Evolutionary conservation across 2,329 filamentous ascomycete species (phyloP), one percentile per base, ranked within the genome.

Genomic region (Leptoxyphium fumago): DNA sequence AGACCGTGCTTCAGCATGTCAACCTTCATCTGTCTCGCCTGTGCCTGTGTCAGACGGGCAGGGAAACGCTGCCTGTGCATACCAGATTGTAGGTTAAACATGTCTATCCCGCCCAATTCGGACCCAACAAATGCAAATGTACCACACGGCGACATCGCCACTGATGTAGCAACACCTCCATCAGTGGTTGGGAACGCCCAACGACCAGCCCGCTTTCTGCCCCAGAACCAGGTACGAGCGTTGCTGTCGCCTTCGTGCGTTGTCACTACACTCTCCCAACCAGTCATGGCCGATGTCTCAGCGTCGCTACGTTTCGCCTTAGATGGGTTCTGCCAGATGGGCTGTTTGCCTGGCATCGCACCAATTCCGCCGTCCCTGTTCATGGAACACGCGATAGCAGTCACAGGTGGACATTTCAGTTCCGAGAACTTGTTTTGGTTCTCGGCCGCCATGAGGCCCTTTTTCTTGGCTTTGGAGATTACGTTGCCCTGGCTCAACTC

Each of bases 191-290:
- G 79, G 53, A 98, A 85, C 0, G 84, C 82, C 91, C 91, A 98
- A 50, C 91, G 75, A 10, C 91, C 91, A 41, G 91, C 88, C 55
- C 82, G 80, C 64, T 93, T 95, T 45, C 86, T 80, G 5, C 89
- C 91, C 88, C 91, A 96, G 65, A 95, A 95, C 91, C 91, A 98
- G 1, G 91, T 96, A 43, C 91, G 78, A 14, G 87, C 91, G 58
- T 77, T 84, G 39, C 79, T 74, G 57, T 96, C 89, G 42, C 82
- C 78, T 56, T 81, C 81, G 60, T 98, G 93, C 9, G 87, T 89
- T 3, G 91, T 98, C 2, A 98, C 77, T 6, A 98, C 80, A 58
- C 89, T 95, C 63, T 98, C 93, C 91, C 91, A 98, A 1, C 91
- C 91, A 2, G 88, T 94, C 68, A 78, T 79, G 40, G 78, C 75